Evolutionary conservation across 169 alveolate species (phyloP), one percentile per base, ranked within the genome.

Genomic region (Theileria annulata): DNA sequence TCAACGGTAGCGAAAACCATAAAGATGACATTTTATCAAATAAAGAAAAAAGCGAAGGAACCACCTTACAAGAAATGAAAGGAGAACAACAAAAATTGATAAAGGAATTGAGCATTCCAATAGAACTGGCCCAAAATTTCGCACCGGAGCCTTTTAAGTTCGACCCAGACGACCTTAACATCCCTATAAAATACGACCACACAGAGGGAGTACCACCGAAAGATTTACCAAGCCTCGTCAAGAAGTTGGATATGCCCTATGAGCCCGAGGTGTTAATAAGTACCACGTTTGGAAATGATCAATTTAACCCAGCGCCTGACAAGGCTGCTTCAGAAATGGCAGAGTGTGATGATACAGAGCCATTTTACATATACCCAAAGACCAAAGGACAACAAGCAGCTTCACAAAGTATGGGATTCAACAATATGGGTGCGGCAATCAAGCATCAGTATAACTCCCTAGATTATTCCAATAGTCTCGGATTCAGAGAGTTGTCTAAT

Each of bases 191-290:
- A 19, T 30, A 60, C 1, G 60, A 79, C 58, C 49, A 31, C 3
- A 30, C 70, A 51, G 76, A 33, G 35, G 51, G 13, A 8, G 51
- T 17, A 3, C 59, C 28, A 42, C 54, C 51, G 27, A 79, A 10
- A 60, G 51, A 66, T 27, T 58, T 49, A 30, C 56, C 47, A 30
- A 6, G 30, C 54, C 21, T 93, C 88, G 27, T 92, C 9, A 67
- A 19, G 51, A 76, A 35, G 67, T 48, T 28, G 21, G 35, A 72
- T 5, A 33, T 72, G 0, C 56, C 73, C 10, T 35, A 23, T 30
- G 35, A 56, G 15, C n/a, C 58, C 8, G 72, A 28, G n/a, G 42
- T 28, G 3, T n/a, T 37, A 19, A 70, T 28, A 1, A 58, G 35
- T 59, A 59, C n/a, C 13, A 59, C 48, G 8, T 28, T 10, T 8